These are phyloP conservation scores for Gryganskiella cystojenkinii DNA, from an alignment of 192 early-diverging fungal species.

Conservation along the genomic window DNA sequence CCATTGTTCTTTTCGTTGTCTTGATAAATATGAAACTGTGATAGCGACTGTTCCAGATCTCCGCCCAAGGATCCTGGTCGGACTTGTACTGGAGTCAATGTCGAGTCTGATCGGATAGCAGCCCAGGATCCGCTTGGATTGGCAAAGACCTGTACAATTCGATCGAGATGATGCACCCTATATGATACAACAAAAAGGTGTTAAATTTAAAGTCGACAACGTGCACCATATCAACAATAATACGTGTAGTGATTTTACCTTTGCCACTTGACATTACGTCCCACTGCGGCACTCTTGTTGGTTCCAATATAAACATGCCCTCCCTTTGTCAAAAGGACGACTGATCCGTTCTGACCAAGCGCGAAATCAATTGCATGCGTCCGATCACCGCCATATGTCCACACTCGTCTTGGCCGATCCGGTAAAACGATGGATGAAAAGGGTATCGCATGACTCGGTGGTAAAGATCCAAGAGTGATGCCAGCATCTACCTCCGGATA, in stretches of 20 bases:
- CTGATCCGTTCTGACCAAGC: constrained; percentile 74
- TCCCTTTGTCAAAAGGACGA: constrained; percentile 71
- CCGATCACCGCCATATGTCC: constrained; percentile 61
- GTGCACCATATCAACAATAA: neutral
- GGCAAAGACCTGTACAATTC: constrained; percentile 65
- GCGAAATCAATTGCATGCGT: constrained; percentile 66
- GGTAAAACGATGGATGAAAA: constrained; percentile 1
- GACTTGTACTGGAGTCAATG: constrained; percentile 40
- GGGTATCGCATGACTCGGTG: constrained; percentile 24
- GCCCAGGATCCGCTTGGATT: constrained; percentile 73
- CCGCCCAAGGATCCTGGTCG: constrained; percentile 34
- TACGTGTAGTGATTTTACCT: constrained; percentile 16
- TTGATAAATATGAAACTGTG: constrained; percentile 35
- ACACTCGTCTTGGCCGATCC: constrained; percentile 64
- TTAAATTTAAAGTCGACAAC: neutral
- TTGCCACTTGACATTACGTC: constrained; percentile 48
- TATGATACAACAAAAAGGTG: neutral
- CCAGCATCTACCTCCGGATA: constrained; percentile 40
- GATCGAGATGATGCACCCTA: constrained; percentile 68
- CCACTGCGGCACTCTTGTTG: constrained; percentile 29
- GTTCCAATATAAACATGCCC: constrained; percentile 76
- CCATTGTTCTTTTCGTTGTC: constrained; percentile 40
- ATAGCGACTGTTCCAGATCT: constrained; percentile 54
- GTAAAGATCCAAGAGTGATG: constrained; percentile 42
- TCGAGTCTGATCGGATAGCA: constrained; percentile 64